These are phyloP conservation scores for Sistotremastrum niveocremeum DNA, from an alignment of 768 basidiomycete species.

Conservation along the genomic window DNA sequence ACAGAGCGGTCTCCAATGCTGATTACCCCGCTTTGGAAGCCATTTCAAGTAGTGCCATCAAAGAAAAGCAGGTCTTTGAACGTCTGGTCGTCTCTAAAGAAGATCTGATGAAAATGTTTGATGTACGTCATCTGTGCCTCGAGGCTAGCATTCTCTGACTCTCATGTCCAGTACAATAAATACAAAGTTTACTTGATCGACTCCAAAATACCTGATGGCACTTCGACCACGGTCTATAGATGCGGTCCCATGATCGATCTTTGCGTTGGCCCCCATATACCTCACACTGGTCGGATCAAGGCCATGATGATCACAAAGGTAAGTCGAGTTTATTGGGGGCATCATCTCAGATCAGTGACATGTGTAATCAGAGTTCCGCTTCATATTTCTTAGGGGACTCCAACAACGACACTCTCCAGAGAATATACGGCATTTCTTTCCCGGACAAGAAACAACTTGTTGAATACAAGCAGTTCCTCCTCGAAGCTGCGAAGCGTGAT, in stretches of 20 bases:
- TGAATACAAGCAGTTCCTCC: conserved; percentile 93
- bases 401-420: conserved; percentile 87
- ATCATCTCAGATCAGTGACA: background rate
- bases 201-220: conserved; percentile 90
- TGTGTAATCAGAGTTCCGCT: conserved; percentile 63
- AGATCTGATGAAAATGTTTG: conserved; percentile 92
- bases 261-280: conserved; percentile 94
- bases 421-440: conserved; percentile 97
- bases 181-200: conserved; percentile 96
- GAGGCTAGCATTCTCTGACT: background rate
- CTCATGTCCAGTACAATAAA: conserved; percentile 74
- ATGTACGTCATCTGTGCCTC: conserved; percentile 32
- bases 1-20: conserved; percentile 57
- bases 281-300: conserved; percentile 96
- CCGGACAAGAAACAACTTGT: conserved; percentile 91
- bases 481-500: conserved; percentile 95
- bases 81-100: conserved; percentile 89
- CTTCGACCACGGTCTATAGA: conserved; percentile 93
- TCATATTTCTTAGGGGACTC: conserved; percentile 96
- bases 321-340: conserved; percentile 1
- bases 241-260: conserved; percentile 98
- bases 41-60: conserved; percentile 72
- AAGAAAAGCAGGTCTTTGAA: conserved; percentile 97
- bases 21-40: conserved; percentile 90
- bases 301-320: conserved; percentile 95